These are phyloP conservation scores for Linum usitatissimum DNA, from an alignment of 345 rosid genomes.

Conservation along the genomic window DNA sequence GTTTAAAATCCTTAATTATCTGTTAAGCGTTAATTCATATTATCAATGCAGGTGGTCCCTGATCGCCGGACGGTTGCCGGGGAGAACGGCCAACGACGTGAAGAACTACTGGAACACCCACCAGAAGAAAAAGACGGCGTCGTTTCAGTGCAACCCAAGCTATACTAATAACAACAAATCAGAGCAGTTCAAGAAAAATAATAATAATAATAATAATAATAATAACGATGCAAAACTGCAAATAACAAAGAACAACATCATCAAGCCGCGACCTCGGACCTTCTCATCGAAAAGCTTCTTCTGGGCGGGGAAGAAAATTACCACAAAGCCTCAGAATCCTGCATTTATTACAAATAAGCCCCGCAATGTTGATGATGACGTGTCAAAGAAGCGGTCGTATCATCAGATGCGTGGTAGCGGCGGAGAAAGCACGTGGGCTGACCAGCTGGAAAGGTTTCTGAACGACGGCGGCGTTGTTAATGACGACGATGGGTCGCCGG, in stretches of 20 bases:
- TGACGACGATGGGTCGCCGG: not conserved
- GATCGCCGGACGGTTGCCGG: conserved; percentile 40
- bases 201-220: not conserved
- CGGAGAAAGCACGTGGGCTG: not conserved
- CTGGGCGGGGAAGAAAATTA: not conserved
- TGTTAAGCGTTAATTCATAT: no score
- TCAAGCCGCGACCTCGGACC: conserved; percentile 20
- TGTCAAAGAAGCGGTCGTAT: not conserved
- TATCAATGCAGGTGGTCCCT: conserved; percentile 29
- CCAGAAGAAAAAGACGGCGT: not conserved
- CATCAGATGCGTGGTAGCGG: not conserved
- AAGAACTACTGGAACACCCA: conserved; percentile 27
- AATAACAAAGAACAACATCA: conserved; percentile 7
- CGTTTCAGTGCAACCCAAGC: not conserved
- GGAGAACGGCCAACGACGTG: conserved; percentile 36
- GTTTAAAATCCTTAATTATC: no score
- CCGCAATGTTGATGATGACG: not conserved
- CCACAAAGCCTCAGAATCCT: not conserved
- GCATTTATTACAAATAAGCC: not conserved
- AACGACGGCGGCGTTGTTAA: not conserved
- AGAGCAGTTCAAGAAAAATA: not conserved
- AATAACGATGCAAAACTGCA: not conserved
- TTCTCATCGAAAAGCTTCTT: conserved; percentile 14
- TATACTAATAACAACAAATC: not conserved
- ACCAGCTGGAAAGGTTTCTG: not conserved